These are phyloP conservation scores for Aurantiochytrium sp. DNA, from an alignment of 108 stramenopile species.

Conservation along the genomic window DNA sequence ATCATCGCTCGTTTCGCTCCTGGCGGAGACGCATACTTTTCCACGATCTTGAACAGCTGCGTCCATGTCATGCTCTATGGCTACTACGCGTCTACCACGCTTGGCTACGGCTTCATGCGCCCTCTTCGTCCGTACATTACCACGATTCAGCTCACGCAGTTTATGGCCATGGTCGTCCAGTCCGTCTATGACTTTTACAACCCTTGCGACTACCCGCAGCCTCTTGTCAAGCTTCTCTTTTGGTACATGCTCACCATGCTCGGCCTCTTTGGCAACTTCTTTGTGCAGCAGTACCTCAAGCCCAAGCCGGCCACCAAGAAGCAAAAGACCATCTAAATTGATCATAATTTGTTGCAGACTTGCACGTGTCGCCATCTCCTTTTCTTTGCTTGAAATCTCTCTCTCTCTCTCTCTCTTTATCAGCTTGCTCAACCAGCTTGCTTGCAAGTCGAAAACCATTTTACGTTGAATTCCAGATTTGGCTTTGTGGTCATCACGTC, in stretches of 20 bases:
- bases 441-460: too few species aligned
- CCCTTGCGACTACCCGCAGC: conserved; percentile 55
- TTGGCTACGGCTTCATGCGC: conserved; percentile 87
- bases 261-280: conserved; percentile 92
- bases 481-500: too few species aligned
- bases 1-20: conserved; percentile 71
- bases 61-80: conserved; percentile 99
- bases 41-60: conserved; percentile 92
- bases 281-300: conserved; percentile 77
- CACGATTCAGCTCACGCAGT: conserved; percentile 89
- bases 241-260: conserved; percentile 90
- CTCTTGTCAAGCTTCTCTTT: conserved; percentile 72
- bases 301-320: too few species aligned
- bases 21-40: conserved; percentile 91
- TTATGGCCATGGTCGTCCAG: conserved; percentile 94
- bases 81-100: conserved; percentile 62
- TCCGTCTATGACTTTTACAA: conserved; percentile 65
- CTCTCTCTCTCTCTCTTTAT: too few species aligned
- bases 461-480: too few species aligned
- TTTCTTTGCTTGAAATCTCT: too few species aligned
- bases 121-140: conserved; percentile 94
- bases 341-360: too few species aligned
- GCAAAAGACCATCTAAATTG: too few species aligned
- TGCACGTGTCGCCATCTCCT: too few species aligned
- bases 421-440: too few species aligned